Base-by-base conservation (phyloP, 2,329 filamentous ascomycete species). In the Colletotrichum liriopes region DNA sequence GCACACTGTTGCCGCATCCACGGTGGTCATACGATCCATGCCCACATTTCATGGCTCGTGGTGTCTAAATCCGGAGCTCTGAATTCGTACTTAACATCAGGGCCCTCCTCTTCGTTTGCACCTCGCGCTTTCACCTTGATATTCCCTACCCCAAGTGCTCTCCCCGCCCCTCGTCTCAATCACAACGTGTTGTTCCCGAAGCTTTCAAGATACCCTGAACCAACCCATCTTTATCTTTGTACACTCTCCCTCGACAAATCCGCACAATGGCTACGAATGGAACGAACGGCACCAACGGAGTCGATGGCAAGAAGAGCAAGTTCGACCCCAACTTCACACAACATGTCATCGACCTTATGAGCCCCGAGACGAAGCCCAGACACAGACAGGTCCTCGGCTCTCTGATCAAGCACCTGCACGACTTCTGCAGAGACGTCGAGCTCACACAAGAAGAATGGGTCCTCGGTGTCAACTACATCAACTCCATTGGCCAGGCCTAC, bases 291-390 rank as follows among this genome's bases (percentile, higher is more conserved):
- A 47, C 62, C 67, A 67, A 60, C 54, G 63, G 62, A 54, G 26
- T 43, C 52, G 54, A 64, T 14, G 58, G 37, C 43, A 58, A 47
- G 49, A 39, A 39, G 26, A 73, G 71, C 71, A 73, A 72, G 32
- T 73, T 72, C 68, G 72, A 73, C 63, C 72, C 72, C 49, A 54
- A 73, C 72, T 73, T 73, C 63, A 73, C 72, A 59, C 68, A 73
- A 55, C 72, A 73, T 55, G 72, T 73, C 59, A 67, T 73, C 72
- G 72, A 72, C 63, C 72, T 73, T 32, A 73, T 73, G 72, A 64
- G 67, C 63, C 72, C 72, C 68, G 72, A 73, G 58, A 73, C 72
- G 37, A 37, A 60, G 54, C 72, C 72, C 59, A 55, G 72, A 18
- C 72, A 73, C 35, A 59, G 64, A 49, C 43, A 67, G 58, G 71